Conservation (phyloP, 805 yeast genomes). For the Cyberlindnera maclurae region DNA sequence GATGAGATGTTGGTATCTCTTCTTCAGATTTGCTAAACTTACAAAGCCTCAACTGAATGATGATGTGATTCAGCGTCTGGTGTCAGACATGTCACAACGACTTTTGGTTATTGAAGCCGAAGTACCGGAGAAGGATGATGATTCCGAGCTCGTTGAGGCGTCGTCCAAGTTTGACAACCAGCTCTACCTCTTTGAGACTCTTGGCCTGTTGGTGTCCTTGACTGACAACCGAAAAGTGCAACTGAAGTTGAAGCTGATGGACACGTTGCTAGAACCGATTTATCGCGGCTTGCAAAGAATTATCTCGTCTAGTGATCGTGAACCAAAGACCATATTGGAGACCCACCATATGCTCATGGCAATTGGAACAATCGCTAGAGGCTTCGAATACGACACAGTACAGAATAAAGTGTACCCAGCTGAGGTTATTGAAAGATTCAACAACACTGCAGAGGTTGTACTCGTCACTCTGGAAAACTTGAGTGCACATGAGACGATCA, state of each 20-base stretch:
- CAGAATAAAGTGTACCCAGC: slow-evolving; percentile 28
- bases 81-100: slow-evolving; percentile 51
- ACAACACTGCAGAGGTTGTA: slow-evolving; percentile 73
- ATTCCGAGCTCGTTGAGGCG: slow-evolving; percentile 41
- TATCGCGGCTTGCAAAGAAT: slow-evolving; percentile 65
- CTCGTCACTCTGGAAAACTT: slow-evolving; percentile 76
- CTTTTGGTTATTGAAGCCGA: slow-evolving; percentile 56
- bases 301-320: slow-evolving; percentile 37
- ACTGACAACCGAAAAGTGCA: slow-evolving; percentile 39
- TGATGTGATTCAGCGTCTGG: slow-evolving; percentile 44
- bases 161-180: slow-evolving; percentile 68
- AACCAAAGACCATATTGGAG: slow-evolving; percentile 49
- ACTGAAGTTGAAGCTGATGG: slow-evolving; percentile 40
- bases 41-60: slow-evolving; percentile 60
- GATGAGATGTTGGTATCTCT: slow-evolving; percentile 83
- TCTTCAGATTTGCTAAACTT: slow-evolving; percentile 72
- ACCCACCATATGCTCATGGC: slow-evolving; percentile 86
- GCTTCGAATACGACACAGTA: slow-evolving; percentile 42
- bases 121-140: slow-evolving; percentile 43
- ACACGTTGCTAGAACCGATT: slow-evolving; percentile 65
- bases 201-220: slow-evolving; percentile 66
- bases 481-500: slow-evolving; percentile 54
- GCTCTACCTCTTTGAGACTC: slow-evolving; percentile 75
- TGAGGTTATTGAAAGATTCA: slow-evolving; percentile 41
- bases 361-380: slow-evolving; percentile 83